These are phyloP conservation scores for Irpex sp. DNA, from an alignment of 1,284 basidiomycete species.

Conservation along the genomic window DNA sequence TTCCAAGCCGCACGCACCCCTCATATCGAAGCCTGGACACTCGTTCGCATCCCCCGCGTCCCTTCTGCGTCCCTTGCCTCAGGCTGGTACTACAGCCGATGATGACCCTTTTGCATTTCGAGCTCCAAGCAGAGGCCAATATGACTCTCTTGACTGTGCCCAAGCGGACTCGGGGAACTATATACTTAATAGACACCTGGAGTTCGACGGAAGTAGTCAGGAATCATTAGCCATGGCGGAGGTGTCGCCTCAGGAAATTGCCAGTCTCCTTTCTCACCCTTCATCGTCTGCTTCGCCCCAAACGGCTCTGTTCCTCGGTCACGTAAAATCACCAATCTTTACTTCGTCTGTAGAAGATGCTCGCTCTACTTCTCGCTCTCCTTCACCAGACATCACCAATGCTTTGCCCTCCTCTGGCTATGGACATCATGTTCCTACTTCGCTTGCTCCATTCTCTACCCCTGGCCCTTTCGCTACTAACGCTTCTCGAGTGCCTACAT, in stretches of 20 bases:
- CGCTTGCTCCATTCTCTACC: conserved; percentile 9
- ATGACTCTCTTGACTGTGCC: not conserved
- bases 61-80: not conserved
- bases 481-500: not conserved
- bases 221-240: not conserved
- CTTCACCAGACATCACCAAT: too few relatives aligned
- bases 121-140: conserved; percentile 1
- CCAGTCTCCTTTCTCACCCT: not conserved
- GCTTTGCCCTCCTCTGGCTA: too few relatives aligned
- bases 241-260: not conserved
- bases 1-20: conserved; percentile 7
- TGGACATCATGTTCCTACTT: too few relatives aligned
- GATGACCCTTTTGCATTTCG: conserved; percentile 15
- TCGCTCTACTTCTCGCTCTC: too few relatives aligned
- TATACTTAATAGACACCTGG: not conserved
- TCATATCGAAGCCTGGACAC: not conserved
- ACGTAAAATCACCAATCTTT: not conserved
- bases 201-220: not conserved
- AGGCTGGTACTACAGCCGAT: not conserved
- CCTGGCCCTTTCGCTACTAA: conserved; percentile 9
- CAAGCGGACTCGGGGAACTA: not conserved
- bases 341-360: not conserved
- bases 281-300: conserved; percentile 18
- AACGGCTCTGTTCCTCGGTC: not conserved
- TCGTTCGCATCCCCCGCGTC: not conserved